These are phyloP conservation scores for Trichoderma afroharzianum DNA, from an alignment of 2,329 filamentous ascomycete species.

Conservation along the genomic window DNA sequence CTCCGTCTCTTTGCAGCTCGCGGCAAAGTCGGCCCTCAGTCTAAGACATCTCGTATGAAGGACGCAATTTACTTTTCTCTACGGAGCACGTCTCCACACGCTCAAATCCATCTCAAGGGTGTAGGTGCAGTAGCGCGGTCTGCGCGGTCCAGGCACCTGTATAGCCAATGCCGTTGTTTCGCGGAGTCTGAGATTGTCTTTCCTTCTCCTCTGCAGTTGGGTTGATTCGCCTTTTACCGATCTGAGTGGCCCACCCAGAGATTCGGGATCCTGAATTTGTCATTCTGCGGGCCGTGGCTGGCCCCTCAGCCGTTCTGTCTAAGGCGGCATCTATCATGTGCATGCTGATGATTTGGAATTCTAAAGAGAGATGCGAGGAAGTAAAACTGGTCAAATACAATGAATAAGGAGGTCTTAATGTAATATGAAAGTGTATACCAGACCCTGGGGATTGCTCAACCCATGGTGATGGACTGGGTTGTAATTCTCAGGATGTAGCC, in stretches of 20 bases:
- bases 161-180: not conserved
- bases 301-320: not conserved
- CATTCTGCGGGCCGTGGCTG: not conserved
- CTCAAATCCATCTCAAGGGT: not conserved
- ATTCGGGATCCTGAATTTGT: constrained; percentile 1
- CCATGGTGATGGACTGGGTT: not conserved
- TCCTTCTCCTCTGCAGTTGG: not conserved
- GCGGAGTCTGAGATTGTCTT: not conserved
- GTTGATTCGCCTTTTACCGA: not conserved
- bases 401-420: not conserved
- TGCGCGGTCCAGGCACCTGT: not conserved
- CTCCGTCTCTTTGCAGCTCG: not conserved
- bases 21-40: not conserved
- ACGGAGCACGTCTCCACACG: not conserved
- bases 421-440: not conserved
- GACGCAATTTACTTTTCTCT: constrained; percentile 2
- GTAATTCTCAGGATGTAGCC: not conserved
- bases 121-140: constrained; percentile 1
- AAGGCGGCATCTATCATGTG: not conserved
- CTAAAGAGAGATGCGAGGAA: not conserved
- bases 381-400: no score
- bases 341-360: not conserved
- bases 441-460: not conserved
- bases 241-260: not conserved
- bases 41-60: constrained; percentile 10